phyloP scores from a whole-genome alignment of 306 rosid species.

The Adenanthera pavonina region DNA sequence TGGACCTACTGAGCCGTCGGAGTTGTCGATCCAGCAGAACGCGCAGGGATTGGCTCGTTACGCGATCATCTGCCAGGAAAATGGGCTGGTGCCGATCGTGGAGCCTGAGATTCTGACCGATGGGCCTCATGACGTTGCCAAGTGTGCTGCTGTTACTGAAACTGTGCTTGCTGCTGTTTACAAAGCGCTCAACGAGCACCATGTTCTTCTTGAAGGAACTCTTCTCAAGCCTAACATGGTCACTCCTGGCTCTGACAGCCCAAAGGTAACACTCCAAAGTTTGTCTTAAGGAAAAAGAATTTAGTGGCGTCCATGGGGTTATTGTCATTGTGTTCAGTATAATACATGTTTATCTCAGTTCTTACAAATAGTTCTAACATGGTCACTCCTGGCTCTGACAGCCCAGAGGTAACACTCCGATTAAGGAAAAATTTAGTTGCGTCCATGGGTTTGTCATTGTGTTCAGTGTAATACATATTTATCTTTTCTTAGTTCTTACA shows the following conservation, averaged over 20 bases:
- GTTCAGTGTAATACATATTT: too few species aligned
- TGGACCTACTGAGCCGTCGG: constrained; percentile 64
- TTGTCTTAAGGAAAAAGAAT: neutral
- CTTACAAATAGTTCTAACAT: constrained; percentile 46
- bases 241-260: constrained; percentile 69
- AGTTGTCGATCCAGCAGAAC: constrained; percentile 63
- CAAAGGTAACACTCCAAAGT: constrained; percentile 47
- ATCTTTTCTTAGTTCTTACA: too few species aligned
- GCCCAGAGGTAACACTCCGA: constrained; percentile 55
- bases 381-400: constrained; percentile 73
- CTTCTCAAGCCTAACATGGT: constrained; percentile 85
- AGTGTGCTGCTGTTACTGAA: constrained; percentile 72
- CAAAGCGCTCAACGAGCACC: constrained; percentile 75
- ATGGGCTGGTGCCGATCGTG: constrained; percentile 76
- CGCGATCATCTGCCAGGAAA: constrained; percentile 77
- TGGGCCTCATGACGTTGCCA: constrained; percentile 62
- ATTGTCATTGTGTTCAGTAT: neutral
- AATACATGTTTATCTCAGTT: neutral
- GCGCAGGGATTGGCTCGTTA: constrained; percentile 83
- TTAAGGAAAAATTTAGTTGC: too few species aligned
- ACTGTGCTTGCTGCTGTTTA: constrained; percentile 69
- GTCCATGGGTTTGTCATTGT: too few species aligned
- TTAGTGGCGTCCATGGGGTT: neutral
- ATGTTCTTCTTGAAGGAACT: constrained; percentile 79
- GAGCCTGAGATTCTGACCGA: constrained; percentile 78